Base-by-base conservation (phyloP, 306 rosid genomes). In the Neltuma alba region DNA sequence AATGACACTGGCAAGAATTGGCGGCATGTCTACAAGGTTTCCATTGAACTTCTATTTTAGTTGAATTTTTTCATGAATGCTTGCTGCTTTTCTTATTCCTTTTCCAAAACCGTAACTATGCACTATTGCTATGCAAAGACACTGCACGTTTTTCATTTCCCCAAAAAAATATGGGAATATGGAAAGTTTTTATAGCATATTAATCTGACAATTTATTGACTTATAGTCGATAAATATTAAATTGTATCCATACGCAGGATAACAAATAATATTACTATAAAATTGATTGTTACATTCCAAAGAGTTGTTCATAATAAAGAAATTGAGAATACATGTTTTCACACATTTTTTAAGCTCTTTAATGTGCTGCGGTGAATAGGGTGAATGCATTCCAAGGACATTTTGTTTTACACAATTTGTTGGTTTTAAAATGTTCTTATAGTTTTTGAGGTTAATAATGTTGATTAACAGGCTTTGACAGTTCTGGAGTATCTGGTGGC, bases 1-100 rank as follows among this genome's bases (percentile, higher is more conserved):
- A 96, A 89, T 75, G 99, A 96, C 83, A 96, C 97, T 65, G 99
- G 99, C 71, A 96, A 91, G 94, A 96, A 96, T 80, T 96, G 99
- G 99, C 92, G 99, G 68, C 99, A 96, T 75, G 99, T 96, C 79
- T 96, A 93, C 89, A 96, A 96, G 99, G 99, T 96, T 78, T 58
- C 64, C 65, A 31, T 34, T 68, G 2, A 55, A 72, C 64, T 45
- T 70, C 76, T 78, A 70, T 68, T 74, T 60, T 85, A 54, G 62
- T 76, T 72, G 61, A 12, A 41, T 61, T 57, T 55, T 73, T 75
- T 74, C 47, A 30, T 11, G 6, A 57, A 50, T 79, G 79, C 68
- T 66, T 81, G 75, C 60, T 70, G 47, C 74, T 34, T 64, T 40
- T 72, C 40, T 55, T 74, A 28, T 65, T 72, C 58, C 27, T 25